Percentiles rank a stretch among this genome's conserved stretches.
These are phyloP conservation scores for Apiospora phragmitis DNA, from an alignment of 2,329 filamentous ascomycete genomes.

Conservation along the genomic window DNA sequence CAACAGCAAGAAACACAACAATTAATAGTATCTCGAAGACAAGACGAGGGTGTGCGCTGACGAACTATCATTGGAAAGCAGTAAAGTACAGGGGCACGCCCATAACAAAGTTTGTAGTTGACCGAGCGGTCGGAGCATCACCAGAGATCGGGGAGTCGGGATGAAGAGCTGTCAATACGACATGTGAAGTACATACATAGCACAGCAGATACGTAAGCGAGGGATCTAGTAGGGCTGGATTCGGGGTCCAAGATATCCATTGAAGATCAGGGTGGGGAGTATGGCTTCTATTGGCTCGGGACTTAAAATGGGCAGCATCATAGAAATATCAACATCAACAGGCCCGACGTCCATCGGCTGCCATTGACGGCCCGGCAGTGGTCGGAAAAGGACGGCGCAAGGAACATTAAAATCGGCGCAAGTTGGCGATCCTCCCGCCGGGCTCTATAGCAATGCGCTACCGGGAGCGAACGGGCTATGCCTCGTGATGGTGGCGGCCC, in stretches of 20 bases:
- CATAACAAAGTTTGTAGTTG: background rate
- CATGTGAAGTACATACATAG: background rate
- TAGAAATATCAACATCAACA: background rate
- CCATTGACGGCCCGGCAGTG: background rate
- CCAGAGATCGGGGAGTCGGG: background rate
- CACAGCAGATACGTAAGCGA: background rate
- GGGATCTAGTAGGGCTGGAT: background rate
- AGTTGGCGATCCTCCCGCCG: background rate
- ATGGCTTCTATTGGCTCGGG: conserved; percentile 8
- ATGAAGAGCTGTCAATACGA: background rate
- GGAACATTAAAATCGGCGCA: background rate
- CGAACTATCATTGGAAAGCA: background rate
- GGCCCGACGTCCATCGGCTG: background rate
- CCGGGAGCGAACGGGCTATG: background rate
- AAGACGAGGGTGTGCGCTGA: background rate
- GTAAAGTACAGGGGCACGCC: background rate
- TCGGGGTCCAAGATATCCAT: background rate
- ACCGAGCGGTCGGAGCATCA: background rate
- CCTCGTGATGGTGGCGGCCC: background rate
- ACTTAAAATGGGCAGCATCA: background rate
- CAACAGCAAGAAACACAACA: background rate
- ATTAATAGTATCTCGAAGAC: background rate
- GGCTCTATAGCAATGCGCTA: background rate
- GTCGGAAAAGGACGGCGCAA: background rate
- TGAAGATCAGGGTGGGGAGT: background rate